Base-by-base conservation (phyloP, 2,329 filamentous ascomycete species). In the Lecanicillium sp. region DNA sequence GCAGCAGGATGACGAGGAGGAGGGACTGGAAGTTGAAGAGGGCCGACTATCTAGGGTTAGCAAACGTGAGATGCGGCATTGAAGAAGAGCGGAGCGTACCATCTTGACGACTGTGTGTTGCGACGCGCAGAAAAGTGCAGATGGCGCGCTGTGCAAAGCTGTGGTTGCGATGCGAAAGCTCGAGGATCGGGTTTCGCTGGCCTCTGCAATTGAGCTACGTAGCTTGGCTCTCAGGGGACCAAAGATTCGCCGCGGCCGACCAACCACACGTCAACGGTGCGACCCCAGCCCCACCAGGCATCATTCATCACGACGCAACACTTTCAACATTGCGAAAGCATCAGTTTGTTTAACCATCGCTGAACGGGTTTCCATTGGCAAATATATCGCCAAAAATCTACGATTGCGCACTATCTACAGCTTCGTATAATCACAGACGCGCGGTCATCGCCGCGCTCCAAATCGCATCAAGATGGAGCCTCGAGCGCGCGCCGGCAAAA, bases 11-110 rank as follows among this genome's bases (percentile, higher is more conserved):
- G 57, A 96, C 91, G 60, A 97, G 81, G 59, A 98, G 81, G 58
- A 97, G 86, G 51, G 90, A 95, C 69, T 96, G 90, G 75, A 98
- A 97, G 73, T 97, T 97, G 83, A 98, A 96, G 62, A 98, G 85
- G 48, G 93, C 93, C 51, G 93, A 87, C 93, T 96, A 61, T 19
- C 45, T 27, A 29, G 32, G 17, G 24, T 49, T 49, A 14, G 17
- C n/a, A 29, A 12, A 14, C 10, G n/a, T 35, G 14, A 11, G 19
- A 14, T 26, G 9, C 3, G 27, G 7, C 6, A 30, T 6, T 8
- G 2, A 20, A 7, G 4, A 17, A n/a, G 6, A n/a, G n/a, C n/a
- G 7, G 3, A 12, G 14, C 48, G 30, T 55, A 63, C 62, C 62
- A 65, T 65, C 7, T 50, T 61, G 42, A 36, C 40, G 12, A 9